Evolutionary conservation across 2,329 filamentous ascomycete genomes (phyloP).

Genomic region (Aspergillus awamori): DNA sequence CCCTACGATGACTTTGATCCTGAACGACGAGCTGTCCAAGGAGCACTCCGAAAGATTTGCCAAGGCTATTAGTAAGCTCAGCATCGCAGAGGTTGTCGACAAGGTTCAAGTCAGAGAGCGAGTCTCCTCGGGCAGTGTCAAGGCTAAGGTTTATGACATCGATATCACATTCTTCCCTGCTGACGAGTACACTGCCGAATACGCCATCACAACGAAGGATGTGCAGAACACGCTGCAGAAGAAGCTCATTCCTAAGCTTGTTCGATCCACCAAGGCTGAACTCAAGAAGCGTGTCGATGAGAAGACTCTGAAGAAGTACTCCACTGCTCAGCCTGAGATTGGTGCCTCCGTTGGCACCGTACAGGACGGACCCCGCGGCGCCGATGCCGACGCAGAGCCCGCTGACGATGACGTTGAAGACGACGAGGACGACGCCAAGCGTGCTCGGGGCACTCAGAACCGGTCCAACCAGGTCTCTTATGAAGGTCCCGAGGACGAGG

Average conservation of each 20-base stretch:
- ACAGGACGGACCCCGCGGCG: slow-evolving; percentile 53
- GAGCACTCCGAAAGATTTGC: slow-evolving; percentile 77
- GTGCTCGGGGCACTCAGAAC: slow-evolving; percentile 66
- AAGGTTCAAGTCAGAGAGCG: slow-evolving; percentile 78
- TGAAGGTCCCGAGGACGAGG: slow-evolving; percentile 89
- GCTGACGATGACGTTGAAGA: slow-evolving; percentile 73
- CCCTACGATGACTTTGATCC: slow-evolving; percentile 71
- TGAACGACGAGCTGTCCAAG: slow-evolving; percentile 71
- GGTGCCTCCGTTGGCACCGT: slow-evolving; percentile 63
- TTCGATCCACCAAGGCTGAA: slow-evolving; percentile 72
- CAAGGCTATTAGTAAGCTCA: slow-evolving; percentile 86
- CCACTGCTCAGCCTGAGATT: slow-evolving; percentile 75
- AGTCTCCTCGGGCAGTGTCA: slow-evolving; percentile 68
- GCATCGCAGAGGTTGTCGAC: slow-evolving; percentile 81
- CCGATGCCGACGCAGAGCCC: slow-evolving; percentile 59
- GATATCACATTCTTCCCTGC: slow-evolving; percentile 81
- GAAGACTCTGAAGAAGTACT: slow-evolving; percentile 57
- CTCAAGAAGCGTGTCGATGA: slow-evolving; percentile 74
- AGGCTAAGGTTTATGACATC: slow-evolving; percentile 85
- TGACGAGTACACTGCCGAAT: slow-evolving; percentile 80
- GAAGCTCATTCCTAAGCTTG: slow-evolving; percentile 73
- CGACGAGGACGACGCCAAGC: slow-evolving; percentile 71
- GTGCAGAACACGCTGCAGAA: slow-evolving; percentile 79
- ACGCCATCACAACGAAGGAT: slow-evolving; percentile 78
- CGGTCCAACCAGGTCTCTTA: slow-evolving; percentile 83